These are phyloP conservation scores for Cornus controversa DNA, from an alignment of 148 eudicot species.

Conservation along the genomic window DNA sequence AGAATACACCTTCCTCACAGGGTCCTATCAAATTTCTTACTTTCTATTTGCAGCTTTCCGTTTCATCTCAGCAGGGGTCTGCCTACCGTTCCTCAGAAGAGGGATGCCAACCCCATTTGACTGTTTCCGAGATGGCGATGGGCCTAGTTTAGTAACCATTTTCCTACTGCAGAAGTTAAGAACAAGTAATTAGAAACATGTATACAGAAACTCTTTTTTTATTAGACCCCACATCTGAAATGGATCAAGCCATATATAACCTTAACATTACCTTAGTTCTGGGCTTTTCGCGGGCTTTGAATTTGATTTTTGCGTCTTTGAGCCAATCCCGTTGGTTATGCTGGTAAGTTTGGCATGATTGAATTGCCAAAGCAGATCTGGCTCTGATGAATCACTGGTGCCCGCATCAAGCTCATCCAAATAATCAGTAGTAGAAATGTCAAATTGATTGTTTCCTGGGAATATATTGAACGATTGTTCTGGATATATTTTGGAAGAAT, in stretches of 20 bases:
- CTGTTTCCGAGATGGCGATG: conserved; percentile 58
- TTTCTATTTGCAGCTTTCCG: conserved; percentile 65
- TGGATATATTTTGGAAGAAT: conserved; percentile 50
- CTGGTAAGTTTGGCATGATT: conserved; percentile 68
- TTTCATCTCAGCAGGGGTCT: conserved; percentile 52
- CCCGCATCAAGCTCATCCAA: conserved; percentile 93
- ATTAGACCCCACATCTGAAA: background rate
- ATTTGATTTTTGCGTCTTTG: conserved; percentile 49
- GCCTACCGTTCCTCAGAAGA: conserved; percentile 54
- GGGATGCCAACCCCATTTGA: conserved; percentile 38
- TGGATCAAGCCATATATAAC: no score
- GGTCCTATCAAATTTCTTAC: conserved; percentile 27
- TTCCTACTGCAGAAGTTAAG: conserved; percentile 41
- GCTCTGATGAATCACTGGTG: conserved; percentile 93
- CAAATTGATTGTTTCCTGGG: conserved; percentile 53
- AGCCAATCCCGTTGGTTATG: conserved; percentile 46
- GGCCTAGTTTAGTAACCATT: conserved; percentile 41
- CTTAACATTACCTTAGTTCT: conserved; percentile 53
- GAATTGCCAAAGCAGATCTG: conserved; percentile 93
- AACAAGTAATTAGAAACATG: conserved; percentile 12
- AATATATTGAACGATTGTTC: conserved; percentile 58
- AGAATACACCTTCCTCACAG: conserved; percentile 17
- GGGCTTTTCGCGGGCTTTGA: conserved; percentile 55
- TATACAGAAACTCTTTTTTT: background rate
- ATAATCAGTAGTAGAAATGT: conserved; percentile 59